These are phyloP conservation scores for Xylariomycetidae sp. DNA, from an alignment of 2,329 filamentous ascomycete genomes.

Conservation along the genomic window DNA sequence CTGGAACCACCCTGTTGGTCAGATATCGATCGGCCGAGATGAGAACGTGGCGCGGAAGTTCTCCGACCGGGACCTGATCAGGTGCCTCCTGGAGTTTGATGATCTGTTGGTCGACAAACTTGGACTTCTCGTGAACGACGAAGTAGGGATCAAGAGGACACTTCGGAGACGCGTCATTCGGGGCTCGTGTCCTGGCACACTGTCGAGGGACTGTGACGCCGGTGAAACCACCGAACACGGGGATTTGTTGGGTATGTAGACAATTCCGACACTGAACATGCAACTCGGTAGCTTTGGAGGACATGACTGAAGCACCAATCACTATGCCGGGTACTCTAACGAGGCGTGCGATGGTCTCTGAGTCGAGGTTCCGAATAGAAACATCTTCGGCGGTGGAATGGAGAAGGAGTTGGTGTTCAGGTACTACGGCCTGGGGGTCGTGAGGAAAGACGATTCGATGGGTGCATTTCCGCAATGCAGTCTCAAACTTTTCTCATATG, in stretches of 20 bases:
- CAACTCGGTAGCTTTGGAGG: conserved; percentile 86
- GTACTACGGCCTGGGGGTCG: conserved; percentile 62
- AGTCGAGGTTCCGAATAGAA: conserved; percentile 90
- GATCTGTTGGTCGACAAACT: conserved; percentile 96
- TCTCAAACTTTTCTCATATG: conserved; percentile 87
- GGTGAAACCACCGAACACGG: conserved; percentile 79
- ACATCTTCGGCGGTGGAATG: conserved; percentile 88
- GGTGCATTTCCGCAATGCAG: conserved; percentile 83
- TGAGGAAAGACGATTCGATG: conserved; percentile 88
- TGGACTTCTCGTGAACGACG: conserved; percentile 87
- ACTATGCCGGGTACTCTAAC: conserved; percentile 96
- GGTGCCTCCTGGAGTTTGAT: conserved; percentile 97
- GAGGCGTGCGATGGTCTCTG: conserved; percentile 87
- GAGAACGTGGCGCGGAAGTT: conserved; percentile 88
- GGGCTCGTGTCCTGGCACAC: conserved; percentile 61
- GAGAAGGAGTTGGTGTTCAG: conserved; percentile 89
- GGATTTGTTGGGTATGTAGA: conserved; percentile 63
- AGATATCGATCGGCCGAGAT: conserved; percentile 96
- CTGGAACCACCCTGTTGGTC: conserved; percentile 91
- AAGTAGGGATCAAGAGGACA: conserved; percentile 96
- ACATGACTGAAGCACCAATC: conserved; percentile 93
- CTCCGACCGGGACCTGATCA: conserved; percentile 94
- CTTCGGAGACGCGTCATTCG: conserved; percentile 64
- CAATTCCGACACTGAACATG: conserved; percentile 88
- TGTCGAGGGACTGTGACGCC: conserved; percentile 78